A percentile compares a stretch with the other conserved stretches of the same genome.
Evolutionary conservation across 768 basidiomycete genomes (phyloP).

Genomic region (Tulasnella sp.): DNA sequence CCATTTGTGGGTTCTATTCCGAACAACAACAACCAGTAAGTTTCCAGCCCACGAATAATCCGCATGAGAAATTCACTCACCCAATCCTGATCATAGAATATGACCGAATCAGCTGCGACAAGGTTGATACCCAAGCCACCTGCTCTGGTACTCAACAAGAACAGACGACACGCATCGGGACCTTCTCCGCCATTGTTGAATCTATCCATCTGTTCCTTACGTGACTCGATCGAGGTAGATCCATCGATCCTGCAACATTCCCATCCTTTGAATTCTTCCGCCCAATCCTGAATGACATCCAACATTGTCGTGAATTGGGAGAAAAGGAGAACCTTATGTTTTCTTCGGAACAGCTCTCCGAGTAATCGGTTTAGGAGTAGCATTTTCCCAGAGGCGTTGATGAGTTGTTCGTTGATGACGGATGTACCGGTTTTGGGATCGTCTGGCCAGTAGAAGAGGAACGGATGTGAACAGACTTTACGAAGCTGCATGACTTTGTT

Average conservation of each 20-base stretch:
- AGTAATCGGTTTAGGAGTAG: constrained; percentile 84
- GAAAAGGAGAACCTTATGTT: constrained; percentile 35
- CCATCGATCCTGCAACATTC: constrained; percentile 87
- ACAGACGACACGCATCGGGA: constrained; percentile 53
- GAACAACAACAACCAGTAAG: not conserved
- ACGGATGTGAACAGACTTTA: constrained; percentile 90
- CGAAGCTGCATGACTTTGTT: constrained; percentile 96
- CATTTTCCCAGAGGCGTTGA: constrained; percentile 92
- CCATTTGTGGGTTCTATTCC: constrained; percentile 82
- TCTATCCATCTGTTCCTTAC: constrained; percentile 69
- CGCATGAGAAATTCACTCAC: constrained; percentile 29
- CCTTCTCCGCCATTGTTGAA: constrained; percentile 65
- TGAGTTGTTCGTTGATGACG: constrained; percentile 62
- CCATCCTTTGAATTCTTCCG: constrained; percentile 69
- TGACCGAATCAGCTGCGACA: constrained; percentile 76
- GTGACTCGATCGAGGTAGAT: constrained; percentile 58
- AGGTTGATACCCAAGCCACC: constrained; percentile 75
- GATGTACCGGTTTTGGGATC: constrained; percentile 49
- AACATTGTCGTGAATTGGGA: constrained; percentile 94
- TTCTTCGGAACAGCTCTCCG: constrained; percentile 53
- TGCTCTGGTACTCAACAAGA: constrained; percentile 66
- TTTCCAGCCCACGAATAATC: not conserved
- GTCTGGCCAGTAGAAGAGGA: constrained; percentile 73
- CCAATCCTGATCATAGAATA: constrained; percentile 91
- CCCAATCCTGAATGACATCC: constrained; percentile 95